phyloP scores from a whole-genome alignment of 345 rosid genomes.

The Excoecaria agallocha region DNA sequence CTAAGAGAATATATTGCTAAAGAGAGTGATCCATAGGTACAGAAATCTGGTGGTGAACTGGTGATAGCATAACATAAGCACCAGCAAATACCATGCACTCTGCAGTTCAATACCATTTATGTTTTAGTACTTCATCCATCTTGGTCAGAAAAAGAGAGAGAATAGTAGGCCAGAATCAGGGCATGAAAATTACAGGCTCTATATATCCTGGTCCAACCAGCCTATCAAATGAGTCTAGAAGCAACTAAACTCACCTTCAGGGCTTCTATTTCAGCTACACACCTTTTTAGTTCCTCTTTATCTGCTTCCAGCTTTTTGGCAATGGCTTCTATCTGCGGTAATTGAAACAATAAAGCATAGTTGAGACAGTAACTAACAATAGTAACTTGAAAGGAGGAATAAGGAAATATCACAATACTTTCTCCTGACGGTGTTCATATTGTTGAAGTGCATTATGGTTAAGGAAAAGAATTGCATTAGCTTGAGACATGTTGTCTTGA shows the following conservation, averaged over 20 bases:
- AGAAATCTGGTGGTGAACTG: no score
- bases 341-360: not conserved
- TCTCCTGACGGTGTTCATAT: constrained; percentile 68
- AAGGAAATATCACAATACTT: constrained; percentile 39
- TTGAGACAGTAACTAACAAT: constrained; percentile 12
- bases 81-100: no score
- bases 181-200: no score
- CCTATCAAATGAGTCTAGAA: not conserved
- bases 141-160: no score
- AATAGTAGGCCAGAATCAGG: no score
- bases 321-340: constrained; percentile 50
- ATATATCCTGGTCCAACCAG: no score
- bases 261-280: constrained; percentile 61
- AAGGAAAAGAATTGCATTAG: constrained; percentile 76
- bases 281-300: constrained; percentile 43
- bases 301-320: constrained; percentile 63
- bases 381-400: not conserved
- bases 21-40: not conserved
- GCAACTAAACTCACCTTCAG: constrained; percentile 47
- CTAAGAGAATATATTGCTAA: not conserved
- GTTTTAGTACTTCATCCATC: no score
- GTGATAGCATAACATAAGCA: no score
- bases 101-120: no score
- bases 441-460: constrained; percentile 79
- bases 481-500: constrained; percentile 72